These are phyloP conservation scores for Aphanomyces invadans DNA, from an alignment of 352 stramenopile genomes.

Conservation along the genomic window DNA sequence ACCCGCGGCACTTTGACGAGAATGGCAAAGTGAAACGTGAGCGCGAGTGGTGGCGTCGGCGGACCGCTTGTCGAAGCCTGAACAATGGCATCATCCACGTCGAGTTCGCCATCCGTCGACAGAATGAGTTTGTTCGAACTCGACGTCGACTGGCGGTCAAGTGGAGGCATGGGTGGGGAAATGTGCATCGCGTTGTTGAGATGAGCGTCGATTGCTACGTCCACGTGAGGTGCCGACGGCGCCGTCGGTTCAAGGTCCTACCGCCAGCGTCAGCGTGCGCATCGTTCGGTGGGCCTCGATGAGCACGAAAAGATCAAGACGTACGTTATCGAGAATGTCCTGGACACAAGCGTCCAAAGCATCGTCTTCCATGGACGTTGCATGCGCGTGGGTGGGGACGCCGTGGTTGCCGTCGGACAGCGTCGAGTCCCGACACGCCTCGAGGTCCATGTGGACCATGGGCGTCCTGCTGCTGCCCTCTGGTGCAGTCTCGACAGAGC, in stretches of 20 bases:
- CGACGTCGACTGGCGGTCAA: not conserved
- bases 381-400: too few relatives aligned
- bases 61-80: not conserved
- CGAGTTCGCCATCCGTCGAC: not conserved
- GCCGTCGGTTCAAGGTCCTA: too few relatives aligned
- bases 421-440: too few relatives aligned
- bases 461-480: not conserved
- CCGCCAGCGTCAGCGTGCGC: too few relatives aligned
- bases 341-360: constrained; percentile 2
- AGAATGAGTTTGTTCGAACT: not conserved
- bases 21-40: constrained; percentile 22
- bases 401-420: too few relatives aligned
- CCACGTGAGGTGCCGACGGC: too few relatives aligned
- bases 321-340: not conserved
- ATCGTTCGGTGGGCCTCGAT: too few relatives aligned
- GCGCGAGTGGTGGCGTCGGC: not conserved
- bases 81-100: not conserved
- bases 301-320: too few relatives aligned
- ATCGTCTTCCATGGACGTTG: not conserved
- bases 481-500: too few relatives aligned
- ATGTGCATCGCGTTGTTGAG: too few relatives aligned
- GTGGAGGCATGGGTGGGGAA: not conserved
- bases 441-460: not conserved
- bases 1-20: constrained; percentile 4
- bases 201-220: too few relatives aligned